Percentiles rank a stretch among this genome's conserved stretches.
phyloP scores from a whole-genome alignment of 768 basidiomycete genomes.

The Auriculariales sp. region DNA sequence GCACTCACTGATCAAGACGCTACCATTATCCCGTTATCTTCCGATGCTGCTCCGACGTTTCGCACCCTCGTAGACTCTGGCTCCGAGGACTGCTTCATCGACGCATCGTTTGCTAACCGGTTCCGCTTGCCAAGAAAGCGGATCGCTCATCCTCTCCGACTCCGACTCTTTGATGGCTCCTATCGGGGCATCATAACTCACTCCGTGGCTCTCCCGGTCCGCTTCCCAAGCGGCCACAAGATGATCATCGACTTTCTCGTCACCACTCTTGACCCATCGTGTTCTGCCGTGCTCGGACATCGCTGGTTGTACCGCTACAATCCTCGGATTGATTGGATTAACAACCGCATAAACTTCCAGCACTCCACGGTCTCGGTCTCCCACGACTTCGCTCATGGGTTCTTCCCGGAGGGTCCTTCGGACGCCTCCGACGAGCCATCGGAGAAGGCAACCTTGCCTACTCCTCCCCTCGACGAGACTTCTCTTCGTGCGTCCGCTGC shows the following conservation, averaged over 20 bases:
- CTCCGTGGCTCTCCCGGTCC: not conserved
- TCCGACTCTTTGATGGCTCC: too few relatives aligned
- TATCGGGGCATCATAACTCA: not conserved
- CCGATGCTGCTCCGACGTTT: too few relatives aligned
- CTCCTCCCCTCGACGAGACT: not conserved
- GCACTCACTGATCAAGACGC: too few relatives aligned
- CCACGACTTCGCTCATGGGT: not conserved
- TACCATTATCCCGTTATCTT: too few relatives aligned
- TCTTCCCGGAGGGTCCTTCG: too few relatives aligned
- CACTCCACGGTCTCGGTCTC: not conserved
- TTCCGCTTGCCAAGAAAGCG: too few relatives aligned
- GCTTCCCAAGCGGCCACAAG: not conserved
- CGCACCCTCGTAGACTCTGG: too few relatives aligned
- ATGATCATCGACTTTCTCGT: not conserved
- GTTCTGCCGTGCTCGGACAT: conserved; percentile 7
- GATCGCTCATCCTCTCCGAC: too few relatives aligned
- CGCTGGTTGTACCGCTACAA: conserved; percentile 10
- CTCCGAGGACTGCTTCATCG: too few relatives aligned
- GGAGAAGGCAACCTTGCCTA: too few relatives aligned
- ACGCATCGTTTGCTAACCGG: too few relatives aligned
- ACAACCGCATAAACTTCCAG: not conserved
- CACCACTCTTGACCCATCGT: not conserved
- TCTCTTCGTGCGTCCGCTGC: not conserved
- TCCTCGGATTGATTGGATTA: conserved; percentile 12
- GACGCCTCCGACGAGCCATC: not conserved